Evolutionary conservation across 1,284 basidiomycete species (phyloP).

Genomic region (Baeospora myosura): DNA sequence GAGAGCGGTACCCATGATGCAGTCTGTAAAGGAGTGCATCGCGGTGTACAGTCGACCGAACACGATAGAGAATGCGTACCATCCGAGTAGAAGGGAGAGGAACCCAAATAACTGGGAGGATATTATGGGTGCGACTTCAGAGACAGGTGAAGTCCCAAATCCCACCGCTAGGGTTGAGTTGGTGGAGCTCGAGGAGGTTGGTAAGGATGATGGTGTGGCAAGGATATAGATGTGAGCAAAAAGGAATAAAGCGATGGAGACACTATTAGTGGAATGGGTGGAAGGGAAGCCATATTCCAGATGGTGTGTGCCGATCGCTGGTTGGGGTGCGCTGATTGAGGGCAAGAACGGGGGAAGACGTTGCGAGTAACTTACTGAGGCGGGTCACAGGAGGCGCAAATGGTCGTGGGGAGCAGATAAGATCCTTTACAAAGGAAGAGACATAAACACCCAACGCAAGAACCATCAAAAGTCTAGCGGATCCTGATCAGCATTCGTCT

Average conservation of each 20-base stretch:
- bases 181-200: too few relatives aligned
- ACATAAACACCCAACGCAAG: conserved; percentile 80
- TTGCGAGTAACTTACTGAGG: conserved; percentile 50
- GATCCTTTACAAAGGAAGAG: conserved; percentile 83
- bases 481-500: neutral
- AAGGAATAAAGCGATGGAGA: conserved; percentile 82
- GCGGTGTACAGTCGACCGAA: conserved; percentile 87
- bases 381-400: conserved; percentile 87
- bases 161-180: too few relatives aligned
- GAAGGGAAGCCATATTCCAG: conserved; percentile 94
- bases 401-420: conserved; percentile 87
- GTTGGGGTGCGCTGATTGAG: conserved; percentile 4
- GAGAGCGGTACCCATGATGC: conserved; percentile 56
- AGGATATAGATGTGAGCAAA: conserved; percentile 49
- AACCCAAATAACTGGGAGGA: conserved; percentile 37
- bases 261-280: conserved; percentile 88
- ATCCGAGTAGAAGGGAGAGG: conserved; percentile 37
- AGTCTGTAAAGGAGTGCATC: conserved; percentile 86
- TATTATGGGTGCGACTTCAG: conserved; percentile 30
- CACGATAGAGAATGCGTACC: conserved; percentile 76
- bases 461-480: conserved; percentile 65
- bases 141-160: conserved; percentile 17
- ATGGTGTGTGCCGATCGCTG: conserved; percentile 80
- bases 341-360: neutral
- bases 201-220: conserved; percentile 29